Evolutionary conservation across 2,329 filamentous ascomycete genomes (phyloP), one percentile per base, ranked within the genome.

Genomic region (Calonectria leucothoes): DNA sequence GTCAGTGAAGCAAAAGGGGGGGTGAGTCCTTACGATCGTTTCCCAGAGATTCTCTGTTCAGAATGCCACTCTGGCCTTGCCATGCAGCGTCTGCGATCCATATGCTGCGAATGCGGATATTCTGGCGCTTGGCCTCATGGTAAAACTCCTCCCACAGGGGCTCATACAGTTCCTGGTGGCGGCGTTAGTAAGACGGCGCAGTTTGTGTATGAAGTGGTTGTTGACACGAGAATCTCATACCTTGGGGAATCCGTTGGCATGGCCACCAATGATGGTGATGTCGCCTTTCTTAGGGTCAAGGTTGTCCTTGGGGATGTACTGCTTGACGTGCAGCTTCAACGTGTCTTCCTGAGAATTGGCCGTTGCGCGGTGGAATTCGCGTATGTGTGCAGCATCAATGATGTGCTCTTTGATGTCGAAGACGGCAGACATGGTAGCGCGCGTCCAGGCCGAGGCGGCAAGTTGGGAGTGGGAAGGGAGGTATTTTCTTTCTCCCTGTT

Each of bases 221-320:
- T 31, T 64, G 52, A n/a, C 37, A 35, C 33, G 17, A 61, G 39
- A n/a, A 11, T 8, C n/a, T 6, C 6, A 20, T 83, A 94, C 94
- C 89, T 98, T 98, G 14, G 95, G 94, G 78, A 98, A 98, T 14
- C 93, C 96, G 86, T 98, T 98, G 64, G 95, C 96, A 85, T 98
- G 96, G 6, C 93, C 93, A 14, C 91, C 95, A 69, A 98, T 92
- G 72, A 98, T 92, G 25, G 95, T 98, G 11, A 98, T 87, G 83
- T 97, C 94, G 39, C 94, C 94, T 1, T 91, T 90, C 75, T 91
- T 88, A 0, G 95, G 93, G 29, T 86, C 84, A 0, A 87, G 88
- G 79, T 96, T 95, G 81, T 93, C 90, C 69, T 91, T 87, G 1
- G 96, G 96, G 0, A 91, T 94, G 82, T 98, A 98, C 82, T 98